phyloP scores from a whole-genome alignment of 164 flowering plant species.

The Aristolochia fimbriata region DNA sequence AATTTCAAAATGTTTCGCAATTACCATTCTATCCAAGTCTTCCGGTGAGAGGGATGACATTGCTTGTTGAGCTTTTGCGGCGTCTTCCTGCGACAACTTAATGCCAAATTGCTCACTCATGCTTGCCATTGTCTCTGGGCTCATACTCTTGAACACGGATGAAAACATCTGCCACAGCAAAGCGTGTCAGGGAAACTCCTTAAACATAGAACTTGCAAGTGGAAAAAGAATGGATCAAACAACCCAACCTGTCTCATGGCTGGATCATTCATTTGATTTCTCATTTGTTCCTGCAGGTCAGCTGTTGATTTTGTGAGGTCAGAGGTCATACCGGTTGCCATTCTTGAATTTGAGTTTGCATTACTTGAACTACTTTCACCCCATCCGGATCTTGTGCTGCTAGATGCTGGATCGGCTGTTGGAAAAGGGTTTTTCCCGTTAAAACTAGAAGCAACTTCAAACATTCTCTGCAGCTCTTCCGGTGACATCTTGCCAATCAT shows the following conservation, averaged over 20 bases:
- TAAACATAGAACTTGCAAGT: neutral
- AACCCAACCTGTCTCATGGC: constrained; percentile 69
- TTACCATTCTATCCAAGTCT: constrained; percentile 83
- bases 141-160: constrained; percentile 86
- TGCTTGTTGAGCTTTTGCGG: constrained; percentile 87
- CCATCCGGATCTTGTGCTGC: constrained; percentile 16
- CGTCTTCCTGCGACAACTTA: constrained; percentile 83
- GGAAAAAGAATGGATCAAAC: neutral
- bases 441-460: constrained; percentile 60
- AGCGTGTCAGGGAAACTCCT: neutral
- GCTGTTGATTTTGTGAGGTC: constrained; percentile 34
- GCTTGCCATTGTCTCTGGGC: constrained; percentile 91
- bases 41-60: constrained; percentile 91
- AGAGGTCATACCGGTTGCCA: constrained; percentile 15
- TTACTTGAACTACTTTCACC: constrained; percentile 41
- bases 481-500: constrained; percentile 81
- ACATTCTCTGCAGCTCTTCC: constrained; percentile 70
- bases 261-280: constrained; percentile 91
- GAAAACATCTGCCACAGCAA: constrained; percentile 59
- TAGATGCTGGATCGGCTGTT: constrained; percentile 1
- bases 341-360: constrained; percentile 20
- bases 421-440: constrained; percentile 5
- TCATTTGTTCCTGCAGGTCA: constrained; percentile 83
- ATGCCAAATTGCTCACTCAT: constrained; percentile 92
- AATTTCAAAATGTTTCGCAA: neutral